A percentile compares a stretch with the other conserved stretches of the same genome.
Conservation (phyloP, 306 rosid genomes). For the Casuarina cunninghamiana region DNA sequence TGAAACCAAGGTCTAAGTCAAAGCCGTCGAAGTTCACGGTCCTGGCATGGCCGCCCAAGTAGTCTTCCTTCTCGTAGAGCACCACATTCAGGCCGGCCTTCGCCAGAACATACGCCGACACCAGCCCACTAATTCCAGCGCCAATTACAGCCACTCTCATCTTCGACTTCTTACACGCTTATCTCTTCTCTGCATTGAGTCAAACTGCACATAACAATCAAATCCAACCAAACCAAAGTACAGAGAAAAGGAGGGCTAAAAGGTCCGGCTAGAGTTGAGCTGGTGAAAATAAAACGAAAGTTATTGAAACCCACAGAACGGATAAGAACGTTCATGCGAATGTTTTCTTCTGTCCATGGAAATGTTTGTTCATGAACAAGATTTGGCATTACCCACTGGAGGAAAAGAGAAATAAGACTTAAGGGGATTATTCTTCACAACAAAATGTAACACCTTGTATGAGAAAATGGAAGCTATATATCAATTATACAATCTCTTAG, state of each 20-base stretch:
- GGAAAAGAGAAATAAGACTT: not conserved
- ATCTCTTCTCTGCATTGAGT: not conserved
- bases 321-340: not conserved
- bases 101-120: constrained; percentile 53
- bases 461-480: not conserved
- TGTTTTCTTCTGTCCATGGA: no score
- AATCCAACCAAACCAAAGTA: not conserved
- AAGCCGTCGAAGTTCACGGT: constrained; percentile 60
- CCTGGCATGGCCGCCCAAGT: constrained; percentile 68
- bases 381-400: not conserved
- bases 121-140: constrained; percentile 73
- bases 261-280: no score
- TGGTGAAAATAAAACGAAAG: not conserved
- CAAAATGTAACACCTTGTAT: no score
- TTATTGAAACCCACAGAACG: not conserved
- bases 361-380: not conserved
- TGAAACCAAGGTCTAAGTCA: constrained; percentile 78
- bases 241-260: no score
- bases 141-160: constrained; percentile 84
- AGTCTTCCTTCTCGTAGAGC: constrained; percentile 63
- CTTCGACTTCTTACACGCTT: constrained; percentile 6
- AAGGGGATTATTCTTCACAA: no score
- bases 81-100: constrained; percentile 53
- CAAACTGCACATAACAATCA: not conserved
- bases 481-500: not conserved